Evolutionary conservation across 78 protist genomes (phyloP).

Genomic region (Pelomyxa schiedti): DNA sequence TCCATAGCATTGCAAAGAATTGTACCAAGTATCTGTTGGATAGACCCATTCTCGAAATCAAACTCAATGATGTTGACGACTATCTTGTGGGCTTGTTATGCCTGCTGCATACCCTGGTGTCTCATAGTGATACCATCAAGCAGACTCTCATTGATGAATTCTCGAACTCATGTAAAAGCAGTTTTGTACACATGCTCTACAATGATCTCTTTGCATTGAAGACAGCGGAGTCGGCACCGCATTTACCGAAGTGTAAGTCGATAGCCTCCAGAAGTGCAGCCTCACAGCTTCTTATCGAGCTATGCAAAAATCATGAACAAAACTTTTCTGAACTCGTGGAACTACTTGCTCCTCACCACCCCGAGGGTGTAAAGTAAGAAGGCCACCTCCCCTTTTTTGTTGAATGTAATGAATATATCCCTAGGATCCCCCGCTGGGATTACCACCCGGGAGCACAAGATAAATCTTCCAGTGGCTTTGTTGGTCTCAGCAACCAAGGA

Average conservation of each 20-base stretch:
- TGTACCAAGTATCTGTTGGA: too few relatives aligned
- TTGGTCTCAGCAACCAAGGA: slow-evolving; percentile 34
- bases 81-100: too few relatives aligned
- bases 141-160: too few relatives aligned
- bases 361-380: neutral
- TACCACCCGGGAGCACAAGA: neutral
- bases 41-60: too few relatives aligned
- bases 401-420: neutral
- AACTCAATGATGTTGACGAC: too few relatives aligned
- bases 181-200: neutral
- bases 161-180: too few relatives aligned
- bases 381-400: neutral
- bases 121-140: too few relatives aligned
- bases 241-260: neutral
- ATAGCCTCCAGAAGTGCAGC: neutral
- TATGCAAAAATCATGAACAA: neutral
- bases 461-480: slow-evolving; percentile 13
- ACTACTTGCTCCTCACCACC: neutral
- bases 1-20: too few relatives aligned
- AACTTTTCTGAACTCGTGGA: neutral
- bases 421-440: neutral
- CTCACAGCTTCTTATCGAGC: neutral
- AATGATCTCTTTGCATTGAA: neutral
- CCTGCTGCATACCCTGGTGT: too few relatives aligned
- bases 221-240: neutral